A percentile compares a stretch with the other conserved stretches of the same genome.
phyloP scores from a whole-genome alignment of 805 yeast species.

The Blastobotrys terrestris region DNA sequence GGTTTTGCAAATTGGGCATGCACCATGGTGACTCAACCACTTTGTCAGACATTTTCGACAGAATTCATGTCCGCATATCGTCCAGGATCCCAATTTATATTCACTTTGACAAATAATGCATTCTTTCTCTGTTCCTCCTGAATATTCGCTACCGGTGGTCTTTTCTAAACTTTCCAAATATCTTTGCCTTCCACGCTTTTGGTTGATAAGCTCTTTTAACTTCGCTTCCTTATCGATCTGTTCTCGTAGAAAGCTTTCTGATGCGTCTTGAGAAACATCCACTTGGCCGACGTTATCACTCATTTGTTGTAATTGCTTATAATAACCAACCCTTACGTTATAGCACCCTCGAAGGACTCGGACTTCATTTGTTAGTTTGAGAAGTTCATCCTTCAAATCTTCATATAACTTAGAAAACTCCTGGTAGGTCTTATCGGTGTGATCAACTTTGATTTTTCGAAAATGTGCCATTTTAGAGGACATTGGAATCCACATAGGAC shows the following conservation, averaged over 20 bases:
- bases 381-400: not conserved
- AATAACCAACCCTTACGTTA: constrained; percentile 77
- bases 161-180: constrained; percentile 43
- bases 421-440: not conserved
- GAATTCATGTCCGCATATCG: constrained; percentile 88
- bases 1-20: constrained; percentile 81
- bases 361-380: constrained; percentile 13
- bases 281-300: constrained; percentile 72
- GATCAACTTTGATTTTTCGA: not conserved
- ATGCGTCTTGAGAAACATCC: constrained; percentile 29
- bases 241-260: constrained; percentile 20
- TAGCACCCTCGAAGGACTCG: constrained; percentile 55
- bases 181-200: constrained; percentile 28
- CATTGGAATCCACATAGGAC: not conserved
- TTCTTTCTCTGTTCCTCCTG: constrained; percentile 31
- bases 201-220: constrained; percentile 16
- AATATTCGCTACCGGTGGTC: constrained; percentile 13
- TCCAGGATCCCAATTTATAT: constrained; percentile 69
- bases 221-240: constrained; percentile 18
- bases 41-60: constrained; percentile 72
- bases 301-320: constrained; percentile 73
- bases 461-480: not conserved
- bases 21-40: constrained; percentile 55
- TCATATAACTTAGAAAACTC: not conserved
- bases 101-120: constrained; percentile 77